Conservation (phyloP, 2,329 filamentous ascomycete species). For the Karstenula rhodostoma region DNA sequence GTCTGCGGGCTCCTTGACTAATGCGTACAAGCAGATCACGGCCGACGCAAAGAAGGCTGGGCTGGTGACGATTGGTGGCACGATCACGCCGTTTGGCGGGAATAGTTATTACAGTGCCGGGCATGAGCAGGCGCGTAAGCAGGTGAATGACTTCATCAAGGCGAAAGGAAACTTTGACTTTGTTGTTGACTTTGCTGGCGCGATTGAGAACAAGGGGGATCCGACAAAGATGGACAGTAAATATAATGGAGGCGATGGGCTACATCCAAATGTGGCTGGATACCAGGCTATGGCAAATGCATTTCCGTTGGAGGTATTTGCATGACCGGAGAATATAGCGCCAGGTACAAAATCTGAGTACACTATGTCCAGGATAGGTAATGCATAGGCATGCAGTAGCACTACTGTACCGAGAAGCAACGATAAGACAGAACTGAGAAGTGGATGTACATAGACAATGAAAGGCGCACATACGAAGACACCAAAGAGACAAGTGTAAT, state of each 20-base stretch:
- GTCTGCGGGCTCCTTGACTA: constrained; percentile 9
- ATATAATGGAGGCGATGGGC: constrained; percentile 68
- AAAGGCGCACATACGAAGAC: neutral
- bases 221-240: constrained; percentile 56
- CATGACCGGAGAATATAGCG: constrained; percentile 11
- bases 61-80: constrained; percentile 66
- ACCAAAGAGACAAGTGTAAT: neutral
- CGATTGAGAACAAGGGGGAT: constrained; percentile 60
- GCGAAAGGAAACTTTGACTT: constrained; percentile 62
- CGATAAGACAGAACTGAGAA: neutral
- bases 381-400: neutral
- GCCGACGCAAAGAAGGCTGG: constrained; percentile 60
- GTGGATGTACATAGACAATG: constrained; percentile 1
- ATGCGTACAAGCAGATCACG: constrained; percentile 66
- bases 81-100: constrained; percentile 70
- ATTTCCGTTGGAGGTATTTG: constrained; percentile 65
- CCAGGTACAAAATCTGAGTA: neutral
- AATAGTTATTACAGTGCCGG: constrained; percentile 60
- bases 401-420: neutral
- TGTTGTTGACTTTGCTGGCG: constrained; percentile 66
- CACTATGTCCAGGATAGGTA: neutral
- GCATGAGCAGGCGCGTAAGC: constrained; percentile 63
- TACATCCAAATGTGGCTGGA: constrained; percentile 68
- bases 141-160: constrained; percentile 67
- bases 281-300: constrained; percentile 66